Percentiles rank a stretch among this genome's conserved stretches.
Conservation (phyloP, 2,329 filamentous ascomycete species). For the Aspergillus thermomutatus region DNA sequence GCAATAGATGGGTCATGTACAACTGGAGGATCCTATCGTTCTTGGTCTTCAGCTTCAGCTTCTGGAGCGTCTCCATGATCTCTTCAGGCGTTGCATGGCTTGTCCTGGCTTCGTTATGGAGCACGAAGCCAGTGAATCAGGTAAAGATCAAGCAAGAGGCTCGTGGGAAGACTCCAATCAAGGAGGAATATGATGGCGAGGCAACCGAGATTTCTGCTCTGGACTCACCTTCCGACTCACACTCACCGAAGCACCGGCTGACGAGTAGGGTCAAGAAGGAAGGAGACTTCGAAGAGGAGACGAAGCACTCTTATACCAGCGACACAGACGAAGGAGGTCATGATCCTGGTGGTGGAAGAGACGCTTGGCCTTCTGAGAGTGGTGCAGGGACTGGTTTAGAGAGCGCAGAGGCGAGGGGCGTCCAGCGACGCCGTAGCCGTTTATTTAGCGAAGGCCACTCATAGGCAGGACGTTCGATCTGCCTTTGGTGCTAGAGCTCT, state of each 20-base stretch:
- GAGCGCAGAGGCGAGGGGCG: conserved; percentile 23
- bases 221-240: conserved; percentile 5
- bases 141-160: conserved; percentile 12
- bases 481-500: not conserved
- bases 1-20: conserved; percentile 74
- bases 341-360: conserved; percentile 4
- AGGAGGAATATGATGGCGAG: conserved; percentile 17
- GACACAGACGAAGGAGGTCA: conserved; percentile 9
- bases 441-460: conserved; percentile 15
- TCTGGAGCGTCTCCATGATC: conserved; percentile 73
- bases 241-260: conserved; percentile 1
- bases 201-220: not conserved
- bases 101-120: conserved; percentile 46
- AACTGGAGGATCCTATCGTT: conserved; percentile 71
- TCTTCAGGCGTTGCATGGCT: conserved; percentile 66
- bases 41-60: conserved; percentile 63
- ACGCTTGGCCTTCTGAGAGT: conserved; percentile 36
- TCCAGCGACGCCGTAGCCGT: conserved; percentile 34
- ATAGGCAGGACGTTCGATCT: not conserved
- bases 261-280: conserved; percentile 25
- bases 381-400: conserved; percentile 55
- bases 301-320: not conserved
- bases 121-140: conserved; percentile 13
- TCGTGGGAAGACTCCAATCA: conserved; percentile 16
- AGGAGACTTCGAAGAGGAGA: conserved; percentile 8